Evolutionary conservation across 441 rosid species (phyloP).

Genomic region (Monsonia emarginata): DNA sequence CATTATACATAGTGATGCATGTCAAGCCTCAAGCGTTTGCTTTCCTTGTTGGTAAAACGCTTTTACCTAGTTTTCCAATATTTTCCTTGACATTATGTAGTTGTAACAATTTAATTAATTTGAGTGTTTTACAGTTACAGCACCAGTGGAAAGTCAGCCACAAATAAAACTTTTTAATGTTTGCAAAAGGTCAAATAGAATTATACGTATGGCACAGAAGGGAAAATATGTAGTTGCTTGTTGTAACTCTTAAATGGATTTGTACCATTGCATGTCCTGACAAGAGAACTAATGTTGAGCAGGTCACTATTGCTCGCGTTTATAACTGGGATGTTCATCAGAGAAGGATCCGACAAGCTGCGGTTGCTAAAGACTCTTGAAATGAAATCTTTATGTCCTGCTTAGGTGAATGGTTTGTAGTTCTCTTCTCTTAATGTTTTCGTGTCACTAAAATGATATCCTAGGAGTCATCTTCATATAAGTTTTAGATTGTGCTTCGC

Average conservation of each 20-base stretch:
- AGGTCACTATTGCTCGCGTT: constrained; percentile 72
- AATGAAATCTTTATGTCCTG: too few species aligned
- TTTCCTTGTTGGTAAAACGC: not conserved
- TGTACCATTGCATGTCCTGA: constrained; percentile 7
- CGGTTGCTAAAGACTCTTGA: constrained; percentile 38
- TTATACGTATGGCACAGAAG: too few species aligned
- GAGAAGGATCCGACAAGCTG: constrained; percentile 49
- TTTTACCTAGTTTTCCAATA: not conserved
- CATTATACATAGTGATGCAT: too few species aligned
- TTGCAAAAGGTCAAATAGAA: not conserved
- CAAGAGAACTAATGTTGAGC: constrained; percentile 9
- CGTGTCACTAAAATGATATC: too few species aligned
- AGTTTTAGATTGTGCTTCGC: too few species aligned
- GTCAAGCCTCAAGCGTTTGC: not conserved
- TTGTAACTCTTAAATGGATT: not conserved
- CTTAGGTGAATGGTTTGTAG: too few species aligned
- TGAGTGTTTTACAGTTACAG: not conserved
- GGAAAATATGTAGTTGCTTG: too few species aligned
- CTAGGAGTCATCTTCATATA: too few species aligned
- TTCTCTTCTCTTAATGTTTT: too few species aligned
- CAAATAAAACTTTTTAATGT: not conserved
- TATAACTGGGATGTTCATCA: constrained; percentile 88
- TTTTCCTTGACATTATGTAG: not conserved
- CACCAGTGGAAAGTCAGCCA: not conserved
- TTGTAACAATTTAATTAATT: not conserved